Percentiles rank a stretch among this genome's conserved stretches.
Evolutionary conservation across 1,139 yeast species (phyloP).

Genomic region (Blastobotrys elegans): DNA sequence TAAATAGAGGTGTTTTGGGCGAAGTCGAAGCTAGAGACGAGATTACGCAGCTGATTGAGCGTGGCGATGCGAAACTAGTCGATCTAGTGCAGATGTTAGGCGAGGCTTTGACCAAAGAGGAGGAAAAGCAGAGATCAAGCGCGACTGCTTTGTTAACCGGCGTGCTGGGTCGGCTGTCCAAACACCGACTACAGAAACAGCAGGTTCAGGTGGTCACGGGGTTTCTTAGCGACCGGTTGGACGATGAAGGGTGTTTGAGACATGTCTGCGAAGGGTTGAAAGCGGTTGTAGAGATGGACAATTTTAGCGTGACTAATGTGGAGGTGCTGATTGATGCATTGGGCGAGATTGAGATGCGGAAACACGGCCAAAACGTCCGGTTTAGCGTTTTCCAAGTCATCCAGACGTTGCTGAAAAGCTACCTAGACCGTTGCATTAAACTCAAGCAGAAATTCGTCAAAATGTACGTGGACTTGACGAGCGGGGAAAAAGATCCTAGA

Average conservation of each 20-base stretch:
- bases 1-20: slow-evolving; percentile 32
- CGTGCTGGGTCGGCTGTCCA: slow-evolving; percentile 41
- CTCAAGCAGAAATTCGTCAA: slow-evolving; percentile 38
- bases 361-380: slow-evolving; percentile 62
- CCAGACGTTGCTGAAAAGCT: slow-evolving; percentile 33
- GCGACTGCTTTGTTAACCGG: slow-evolving; percentile 58
- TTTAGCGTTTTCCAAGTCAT: slow-evolving; percentile 54
- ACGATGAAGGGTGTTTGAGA: slow-evolving; percentile 53
- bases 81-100: slow-evolving; percentile 54
- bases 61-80: slow-evolving; percentile 42
- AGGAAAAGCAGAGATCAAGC: slow-evolving; percentile 38
- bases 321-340: slow-evolving; percentile 42
- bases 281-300: slow-evolving; percentile 46
- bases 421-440: slow-evolving; percentile 21
- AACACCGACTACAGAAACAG: slow-evolving; percentile 45
- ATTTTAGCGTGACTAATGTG: slow-evolving; percentile 21
- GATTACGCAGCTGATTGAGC: slow-evolving; percentile 32
- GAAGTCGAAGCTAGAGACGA: slow-evolving; percentile 33
- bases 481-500: slow-evolving; percentile 92
- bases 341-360: slow-evolving; percentile 52
- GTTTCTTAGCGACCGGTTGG: slow-evolving; percentile 61
- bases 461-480: slow-evolving; percentile 61
- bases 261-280: slow-evolving; percentile 53
- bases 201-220: slow-evolving; percentile 64
- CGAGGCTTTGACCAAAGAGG: slow-evolving; percentile 62